phyloP scores from a whole-genome alignment of 345 rosid genomes.

The Pelargonium nanum region DNA sequence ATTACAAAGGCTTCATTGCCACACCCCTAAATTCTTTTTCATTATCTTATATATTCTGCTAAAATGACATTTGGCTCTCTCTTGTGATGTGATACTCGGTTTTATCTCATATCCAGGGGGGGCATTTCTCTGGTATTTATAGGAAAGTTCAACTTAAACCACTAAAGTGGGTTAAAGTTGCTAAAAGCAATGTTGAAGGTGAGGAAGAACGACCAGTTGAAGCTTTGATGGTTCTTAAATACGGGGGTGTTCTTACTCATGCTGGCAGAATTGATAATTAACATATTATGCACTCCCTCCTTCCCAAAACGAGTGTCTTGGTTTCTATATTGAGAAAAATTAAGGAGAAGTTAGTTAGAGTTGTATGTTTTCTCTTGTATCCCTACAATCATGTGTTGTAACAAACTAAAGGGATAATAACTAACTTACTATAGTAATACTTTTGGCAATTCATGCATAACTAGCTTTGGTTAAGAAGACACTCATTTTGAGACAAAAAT shows the following conservation, averaged over 20 bases:
- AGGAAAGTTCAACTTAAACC: constrained; percentile 99
- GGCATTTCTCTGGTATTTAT: constrained; percentile 96
- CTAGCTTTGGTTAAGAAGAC: too few species aligned
- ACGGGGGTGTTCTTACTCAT: constrained; percentile 99
- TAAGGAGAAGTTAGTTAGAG: too few species aligned
- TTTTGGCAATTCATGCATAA: too few species aligned
- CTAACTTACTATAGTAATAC: too few species aligned
- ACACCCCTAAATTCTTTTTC: neutral
- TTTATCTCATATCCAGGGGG: constrained; percentile 49
- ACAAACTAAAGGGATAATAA: too few species aligned
- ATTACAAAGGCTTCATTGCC: neutral
- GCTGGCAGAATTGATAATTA: constrained; percentile 52
- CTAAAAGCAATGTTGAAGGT: constrained; percentile 72
- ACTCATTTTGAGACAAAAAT: too few species aligned
- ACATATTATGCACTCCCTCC: neutral
- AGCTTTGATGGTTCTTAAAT: constrained; percentile 96
- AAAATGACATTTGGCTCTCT: neutral
- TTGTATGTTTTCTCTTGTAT: too few species aligned
- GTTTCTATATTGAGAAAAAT: too few species aligned
- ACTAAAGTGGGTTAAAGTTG: constrained; percentile 73
- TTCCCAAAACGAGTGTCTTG: too few species aligned
- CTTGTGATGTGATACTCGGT: neutral
- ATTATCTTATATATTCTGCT: neutral
- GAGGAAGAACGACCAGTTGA: constrained; percentile 95
- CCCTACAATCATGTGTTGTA: too few species aligned